A percentile compares a stretch with the other conserved stretches of the same genome.
phyloP scores from a whole-genome alignment of 495 filamentous ascomycete genomes.

The Trichocladium antarcticum region DNA sequence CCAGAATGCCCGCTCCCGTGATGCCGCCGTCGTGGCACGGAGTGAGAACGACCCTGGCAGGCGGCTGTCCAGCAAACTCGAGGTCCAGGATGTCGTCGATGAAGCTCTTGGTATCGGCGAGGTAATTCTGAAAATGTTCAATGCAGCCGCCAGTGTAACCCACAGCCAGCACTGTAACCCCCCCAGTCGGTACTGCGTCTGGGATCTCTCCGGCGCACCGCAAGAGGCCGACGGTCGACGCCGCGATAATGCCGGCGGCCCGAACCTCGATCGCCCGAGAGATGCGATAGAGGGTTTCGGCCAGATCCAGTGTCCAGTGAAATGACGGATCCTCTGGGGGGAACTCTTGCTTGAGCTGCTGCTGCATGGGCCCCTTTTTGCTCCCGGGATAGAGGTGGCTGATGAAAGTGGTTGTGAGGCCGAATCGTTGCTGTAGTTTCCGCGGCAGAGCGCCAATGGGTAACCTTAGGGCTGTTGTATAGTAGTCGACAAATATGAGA shows the following conservation, averaged over 20 bases:
- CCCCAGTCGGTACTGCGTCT: neutral
- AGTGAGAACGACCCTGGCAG: conserved; percentile 51
- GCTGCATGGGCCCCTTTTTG: conserved; percentile 37
- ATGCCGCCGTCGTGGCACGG: conserved; percentile 69
- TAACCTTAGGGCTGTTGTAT: conserved; percentile 37
- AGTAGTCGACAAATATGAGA: conserved; percentile 56
- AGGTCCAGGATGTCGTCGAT: conserved; percentile 52
- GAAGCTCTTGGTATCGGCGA: conserved; percentile 54
- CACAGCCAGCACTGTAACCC: conserved; percentile 48
- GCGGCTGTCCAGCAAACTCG: conserved; percentile 43
- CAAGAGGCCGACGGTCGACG: conserved; percentile 57
- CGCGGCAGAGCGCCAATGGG: conserved; percentile 40
- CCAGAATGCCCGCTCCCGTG: conserved; percentile 63
- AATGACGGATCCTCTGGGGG: conserved; percentile 41
- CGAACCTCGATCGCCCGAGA: conserved; percentile 54
- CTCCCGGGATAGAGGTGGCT: conserved; percentile 49
- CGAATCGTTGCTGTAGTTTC: conserved; percentile 50
- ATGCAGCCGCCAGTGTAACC: conserved; percentile 74
- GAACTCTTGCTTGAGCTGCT: conserved; percentile 44
- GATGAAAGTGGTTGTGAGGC: conserved; percentile 61
- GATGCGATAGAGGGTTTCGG: conserved; percentile 47
- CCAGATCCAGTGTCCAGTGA: conserved; percentile 49
- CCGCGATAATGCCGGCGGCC: conserved; percentile 61
- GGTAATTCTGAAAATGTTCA: conserved; percentile 61
- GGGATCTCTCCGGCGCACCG: conserved; percentile 54